A percentile compares a stretch with the other conserved stretches of the same genome.
Conservation (phyloP, 345 rosid species). For the Rhizophora mangle region DNA sequence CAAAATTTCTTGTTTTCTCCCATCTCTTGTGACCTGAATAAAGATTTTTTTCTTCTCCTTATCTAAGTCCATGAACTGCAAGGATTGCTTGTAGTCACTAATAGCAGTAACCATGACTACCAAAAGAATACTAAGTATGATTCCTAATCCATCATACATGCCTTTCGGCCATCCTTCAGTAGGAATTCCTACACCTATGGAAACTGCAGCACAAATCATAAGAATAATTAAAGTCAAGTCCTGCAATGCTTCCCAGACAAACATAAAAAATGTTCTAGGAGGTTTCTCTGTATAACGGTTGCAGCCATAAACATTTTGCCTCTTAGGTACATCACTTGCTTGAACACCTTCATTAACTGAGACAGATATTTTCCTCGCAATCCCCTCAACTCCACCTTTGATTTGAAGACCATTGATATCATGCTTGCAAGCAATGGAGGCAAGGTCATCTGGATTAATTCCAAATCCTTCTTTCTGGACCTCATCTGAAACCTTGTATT, state of each 20-base stretch:
- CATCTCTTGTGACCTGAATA: conserved; percentile 77
- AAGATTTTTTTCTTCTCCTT: conserved; percentile 78
- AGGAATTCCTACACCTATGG: conserved; percentile 85
- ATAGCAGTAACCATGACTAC: conserved; percentile 84
- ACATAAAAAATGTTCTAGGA: conserved; percentile 58
- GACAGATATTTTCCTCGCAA: conserved; percentile 50
- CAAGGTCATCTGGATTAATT: conserved; percentile 70
- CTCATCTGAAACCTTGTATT: conserved; percentile 57
- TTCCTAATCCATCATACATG: conserved; percentile 82
- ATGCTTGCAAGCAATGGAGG: conserved; percentile 63
- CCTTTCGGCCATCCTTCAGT: conserved; percentile 94
- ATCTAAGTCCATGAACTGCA: conserved; percentile 89
- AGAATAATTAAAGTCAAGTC: conserved; percentile 83
- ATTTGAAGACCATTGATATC: conserved; percentile 44
- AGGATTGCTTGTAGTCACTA: conserved; percentile 87
- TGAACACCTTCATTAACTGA: conserved; percentile 58
- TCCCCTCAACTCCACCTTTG: conserved; percentile 66
- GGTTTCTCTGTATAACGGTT: conserved; percentile 79
- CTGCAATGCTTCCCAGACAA: conserved; percentile 94
- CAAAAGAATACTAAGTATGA: conserved; percentile 71
- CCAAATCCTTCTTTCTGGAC: conserved; percentile 59
- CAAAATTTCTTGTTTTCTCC: conserved; percentile 57
- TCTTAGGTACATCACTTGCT: conserved; percentile 37
- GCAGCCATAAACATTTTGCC: conserved; percentile 69
- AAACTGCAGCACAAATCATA: conserved; percentile 73